These are phyloP conservation scores for Pontederia crassipes DNA, from an alignment of 176 grass and related monocot species.

Conservation along the genomic window DNA sequence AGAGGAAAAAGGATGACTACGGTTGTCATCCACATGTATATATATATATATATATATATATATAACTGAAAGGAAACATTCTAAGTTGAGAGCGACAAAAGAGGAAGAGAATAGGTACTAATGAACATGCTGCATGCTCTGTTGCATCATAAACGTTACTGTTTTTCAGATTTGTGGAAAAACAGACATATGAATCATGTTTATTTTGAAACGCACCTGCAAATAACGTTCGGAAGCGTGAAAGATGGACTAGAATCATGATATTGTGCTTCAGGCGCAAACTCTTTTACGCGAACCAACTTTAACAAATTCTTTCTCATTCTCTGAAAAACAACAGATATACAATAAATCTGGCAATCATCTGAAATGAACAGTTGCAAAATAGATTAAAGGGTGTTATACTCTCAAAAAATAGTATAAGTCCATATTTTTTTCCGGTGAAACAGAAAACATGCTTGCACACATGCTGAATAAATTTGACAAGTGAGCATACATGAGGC, in stretches of 20 bases:
- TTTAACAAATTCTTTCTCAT: slow-evolving; percentile 96
- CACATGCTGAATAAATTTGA: no score
- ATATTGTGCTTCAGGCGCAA: slow-evolving; percentile 81
- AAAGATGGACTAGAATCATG: slow-evolving; percentile 61
- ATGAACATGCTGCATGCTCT: background rate
- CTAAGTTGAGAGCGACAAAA: no score
- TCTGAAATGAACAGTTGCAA: background rate
- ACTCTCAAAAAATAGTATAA: no score
- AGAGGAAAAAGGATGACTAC: no score
- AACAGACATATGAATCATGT: background rate
- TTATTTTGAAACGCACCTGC: slow-evolving; percentile 43
- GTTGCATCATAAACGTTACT: background rate
- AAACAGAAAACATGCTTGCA: no score
- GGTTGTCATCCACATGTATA: no score
- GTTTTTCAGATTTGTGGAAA: background rate
- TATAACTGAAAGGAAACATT: no score
- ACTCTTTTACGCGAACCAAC: slow-evolving; percentile 83
- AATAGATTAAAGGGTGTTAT: no score
- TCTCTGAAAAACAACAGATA: slow-evolving; percentile 44
- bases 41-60: no score
- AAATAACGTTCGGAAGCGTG: slow-evolving; percentile 85
- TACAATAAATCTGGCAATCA: background rate
- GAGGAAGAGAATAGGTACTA: background rate
- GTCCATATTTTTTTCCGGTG: no score
- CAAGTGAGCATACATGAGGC: no score